Evolutionary conservation across 2,329 filamentous ascomycete species (phyloP), one percentile per base, ranked within the genome.

Genomic region (Pseudopithomyces chartarum): DNA sequence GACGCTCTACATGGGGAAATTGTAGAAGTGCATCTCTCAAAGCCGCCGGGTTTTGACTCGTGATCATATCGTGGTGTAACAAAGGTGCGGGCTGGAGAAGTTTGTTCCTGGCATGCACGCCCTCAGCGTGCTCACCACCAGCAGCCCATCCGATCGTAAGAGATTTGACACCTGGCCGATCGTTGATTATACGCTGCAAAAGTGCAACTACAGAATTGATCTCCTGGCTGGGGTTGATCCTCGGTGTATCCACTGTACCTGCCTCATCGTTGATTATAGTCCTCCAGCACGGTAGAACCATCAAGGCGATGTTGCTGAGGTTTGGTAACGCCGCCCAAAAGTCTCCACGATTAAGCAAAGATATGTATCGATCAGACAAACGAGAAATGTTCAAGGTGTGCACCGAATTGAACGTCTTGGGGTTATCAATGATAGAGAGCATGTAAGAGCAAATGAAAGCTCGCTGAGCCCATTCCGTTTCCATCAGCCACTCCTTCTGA

Each of bases 391-490:
- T 88, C 40, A 91, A 70, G 6, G 81, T 85, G 20, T 82, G 83
- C 42, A 91, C 79, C 6, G 79, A 73, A 7, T 67, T 57, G 61
- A 90, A 89, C 1, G 78, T 81, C 5, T 66, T 61, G 4, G 78
- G 76, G 57, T 88, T 88, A 64, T 90, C 86, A 22, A 87, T 83
- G 42, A 90, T 73, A 1, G 86, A 83, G 46, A 90, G 82, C 61
- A 87, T 82, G 62, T 88, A 90, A 1, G 87, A 88, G 47, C 87
- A 84, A 45, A 90, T 79, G 68, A 90, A 87, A 17, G 87, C 87
- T 52, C 84, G 79, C 61, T 90, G 87, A 6, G 87, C 87, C 85
- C 87, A 90, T 51, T 87, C 84, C 3, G 86, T 84, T 69, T 90
- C 87, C 36, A 88, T 75, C 1, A 91, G 73, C 84, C 89, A 87